Percentiles rank a stretch among this genome's conserved stretches.
These are phyloP conservation scores for Penicillium ucsense DNA, from an alignment of 495 filamentous ascomycete genomes.

Conservation along the genomic window DNA sequence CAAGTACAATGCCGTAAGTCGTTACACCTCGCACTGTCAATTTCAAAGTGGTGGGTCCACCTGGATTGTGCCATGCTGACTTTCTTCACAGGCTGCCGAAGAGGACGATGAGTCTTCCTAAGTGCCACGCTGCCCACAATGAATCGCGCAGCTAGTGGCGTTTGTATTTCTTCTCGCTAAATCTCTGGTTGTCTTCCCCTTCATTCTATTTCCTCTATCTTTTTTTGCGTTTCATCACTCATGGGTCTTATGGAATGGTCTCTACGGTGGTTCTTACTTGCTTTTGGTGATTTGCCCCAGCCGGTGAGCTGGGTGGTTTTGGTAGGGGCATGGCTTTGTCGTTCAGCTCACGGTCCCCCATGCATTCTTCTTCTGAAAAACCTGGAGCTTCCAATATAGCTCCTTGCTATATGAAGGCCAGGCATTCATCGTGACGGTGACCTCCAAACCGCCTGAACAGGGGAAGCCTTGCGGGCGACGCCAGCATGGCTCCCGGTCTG, in stretches of 20 bases:
- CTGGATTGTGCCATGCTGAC: background rate
- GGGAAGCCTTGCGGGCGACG: background rate
- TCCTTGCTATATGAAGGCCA: background rate
- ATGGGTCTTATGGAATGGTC: constrained; percentile 32
- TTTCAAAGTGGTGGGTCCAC: too few species aligned
- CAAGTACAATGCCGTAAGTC: constrained; percentile 65
- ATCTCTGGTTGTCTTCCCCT: constrained; percentile 18
- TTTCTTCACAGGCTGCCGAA: constrained; percentile 26
- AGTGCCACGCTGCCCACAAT: constrained; percentile 9
- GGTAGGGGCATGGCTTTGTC: background rate
- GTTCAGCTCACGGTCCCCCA: background rate
- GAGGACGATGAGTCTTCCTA: constrained; percentile 47
- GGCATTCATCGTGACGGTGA: too few species aligned
- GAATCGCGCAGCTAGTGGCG: constrained; percentile 24
- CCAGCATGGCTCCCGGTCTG: background rate
- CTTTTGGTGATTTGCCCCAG: constrained; percentile 16
- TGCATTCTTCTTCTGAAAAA: background rate
- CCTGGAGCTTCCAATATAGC: background rate
- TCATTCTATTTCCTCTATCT: background rate
- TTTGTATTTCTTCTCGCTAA: constrained; percentile 27
- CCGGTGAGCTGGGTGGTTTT: constrained; percentile 15
- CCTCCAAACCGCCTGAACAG: background rate
- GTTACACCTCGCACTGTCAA: too few species aligned
- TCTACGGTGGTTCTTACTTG: constrained; percentile 35
- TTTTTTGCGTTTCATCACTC: constrained; percentile 23